Conservation (phyloP, 495 filamentous ascomycete genomes). For the Talaromyces thailandensis region DNA sequence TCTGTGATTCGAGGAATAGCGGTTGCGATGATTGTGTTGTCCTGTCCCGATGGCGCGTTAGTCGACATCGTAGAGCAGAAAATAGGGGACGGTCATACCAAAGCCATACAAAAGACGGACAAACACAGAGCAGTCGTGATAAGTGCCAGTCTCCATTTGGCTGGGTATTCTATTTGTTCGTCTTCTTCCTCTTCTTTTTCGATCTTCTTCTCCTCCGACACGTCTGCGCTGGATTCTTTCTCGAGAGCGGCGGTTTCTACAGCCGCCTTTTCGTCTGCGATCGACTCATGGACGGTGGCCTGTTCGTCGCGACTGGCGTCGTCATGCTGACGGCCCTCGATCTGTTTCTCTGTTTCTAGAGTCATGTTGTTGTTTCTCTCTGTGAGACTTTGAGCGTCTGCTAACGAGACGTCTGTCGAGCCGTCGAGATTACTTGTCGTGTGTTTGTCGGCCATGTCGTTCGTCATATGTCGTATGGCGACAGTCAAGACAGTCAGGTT, state of each 20-base stretch:
- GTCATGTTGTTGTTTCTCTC: background rate
- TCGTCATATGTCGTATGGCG: too few species aligned
- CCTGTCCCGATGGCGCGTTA: background rate
- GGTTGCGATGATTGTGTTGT: constrained; percentile 58
- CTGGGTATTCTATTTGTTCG: constrained; percentile 39
- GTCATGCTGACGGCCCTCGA: background rate
- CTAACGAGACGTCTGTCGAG: constrained; percentile 2
- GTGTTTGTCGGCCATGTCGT: background rate
- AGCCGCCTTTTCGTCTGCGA: background rate
- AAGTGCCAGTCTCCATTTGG: constrained; percentile 37
- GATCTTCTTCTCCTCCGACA: background rate
- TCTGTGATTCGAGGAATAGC: constrained; percentile 80
- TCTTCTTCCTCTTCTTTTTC: constrained; percentile 15
- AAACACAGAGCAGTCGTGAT: constrained; percentile 54
- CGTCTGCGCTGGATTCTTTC: background rate
- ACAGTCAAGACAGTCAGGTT: background rate
- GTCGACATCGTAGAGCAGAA: background rate
- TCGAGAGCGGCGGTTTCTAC: background rate
- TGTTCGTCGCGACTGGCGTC: background rate
- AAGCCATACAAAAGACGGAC: constrained; percentile 56
- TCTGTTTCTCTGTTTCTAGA: background rate
- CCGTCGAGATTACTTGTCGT: background rate
- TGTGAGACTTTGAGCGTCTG: background rate
- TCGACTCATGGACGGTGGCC: background rate
- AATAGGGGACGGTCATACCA: constrained; percentile 26